Evolutionary conservation across 495 filamentous ascomycete genomes (phyloP).

Genomic region (Sporormia fimetaria): DNA sequence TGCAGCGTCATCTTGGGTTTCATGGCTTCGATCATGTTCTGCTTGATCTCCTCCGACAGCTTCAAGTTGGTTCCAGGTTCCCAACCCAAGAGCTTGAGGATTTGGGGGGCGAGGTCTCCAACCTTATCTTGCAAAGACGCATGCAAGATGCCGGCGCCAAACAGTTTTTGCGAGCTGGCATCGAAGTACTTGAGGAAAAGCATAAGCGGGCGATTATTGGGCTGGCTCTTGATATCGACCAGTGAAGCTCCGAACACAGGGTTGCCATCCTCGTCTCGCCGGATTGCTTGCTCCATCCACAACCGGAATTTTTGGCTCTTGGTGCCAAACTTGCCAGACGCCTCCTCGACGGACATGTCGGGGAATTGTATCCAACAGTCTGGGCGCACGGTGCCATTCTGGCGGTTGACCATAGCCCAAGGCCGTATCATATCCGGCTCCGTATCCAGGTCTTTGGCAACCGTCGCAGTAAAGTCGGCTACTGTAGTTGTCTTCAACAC

Average conservation of each 20-base stretch:
- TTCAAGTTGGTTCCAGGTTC: slow-evolving; percentile 42
- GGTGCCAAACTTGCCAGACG: slow-evolving; percentile 54
- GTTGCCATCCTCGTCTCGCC: slow-evolving; percentile 53
- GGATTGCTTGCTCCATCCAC: slow-evolving; percentile 66
- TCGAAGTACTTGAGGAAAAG: slow-evolving; percentile 93
- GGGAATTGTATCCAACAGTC: slow-evolving; percentile 71
- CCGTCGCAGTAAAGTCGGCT: slow-evolving; percentile 52
- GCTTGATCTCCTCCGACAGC: slow-evolving; percentile 96
- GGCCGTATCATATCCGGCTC: slow-evolving; percentile 59
- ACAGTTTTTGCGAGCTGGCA: slow-evolving; percentile 56
- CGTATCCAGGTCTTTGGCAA: slow-evolving; percentile 56
- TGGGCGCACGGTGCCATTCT: slow-evolving; percentile 90
- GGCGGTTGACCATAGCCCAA: slow-evolving; percentile 96
- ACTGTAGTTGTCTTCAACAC: slow-evolving; percentile 62
- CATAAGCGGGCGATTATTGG: slow-evolving; percentile 49
- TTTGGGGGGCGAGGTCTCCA: slow-evolving; percentile 66
- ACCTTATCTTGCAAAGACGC: slow-evolving; percentile 79
- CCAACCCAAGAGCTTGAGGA: slow-evolving; percentile 82
- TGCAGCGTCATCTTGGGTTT: slow-evolving; percentile 81
- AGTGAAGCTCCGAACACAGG: slow-evolving; percentile 53
- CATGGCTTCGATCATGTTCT: slow-evolving; percentile 89
- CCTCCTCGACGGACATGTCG: slow-evolving; percentile 74
- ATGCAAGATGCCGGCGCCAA: slow-evolving; percentile 70
- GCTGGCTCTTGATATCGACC: slow-evolving; percentile 34
- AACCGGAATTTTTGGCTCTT: slow-evolving; percentile 65